Evolutionary conservation across 2,329 filamentous ascomycete species (phyloP), one percentile per base, ranked within the genome.

Genomic region (Salinomyces thailandicus): DNA sequence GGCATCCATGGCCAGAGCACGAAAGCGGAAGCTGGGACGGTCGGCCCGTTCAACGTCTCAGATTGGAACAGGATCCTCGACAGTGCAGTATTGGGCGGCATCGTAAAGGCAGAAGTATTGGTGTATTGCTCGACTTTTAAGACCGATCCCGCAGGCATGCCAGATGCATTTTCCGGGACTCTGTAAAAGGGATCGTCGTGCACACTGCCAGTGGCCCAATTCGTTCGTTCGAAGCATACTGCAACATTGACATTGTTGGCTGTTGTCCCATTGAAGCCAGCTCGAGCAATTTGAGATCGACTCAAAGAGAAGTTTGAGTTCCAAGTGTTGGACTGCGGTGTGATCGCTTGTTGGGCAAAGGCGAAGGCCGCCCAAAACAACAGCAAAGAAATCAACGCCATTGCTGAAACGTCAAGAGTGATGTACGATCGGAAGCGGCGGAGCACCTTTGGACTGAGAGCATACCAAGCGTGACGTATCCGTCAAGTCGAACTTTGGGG

Each of bases 51-150:
- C 15, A 63, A 42, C n/a, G 59, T 62, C 14, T 54, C 58, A 0
- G 67, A 66, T 14, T 62, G 62, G 52, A 68, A 73, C 2, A 70
- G 43, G 42, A 73, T 61, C 11, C 69, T 62, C 2, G 67, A 72
- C 29, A 73, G 48, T 2, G 66, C 55, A 1, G 61, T 49, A n/a
- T 49, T 52, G 0, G 64, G 55, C 0, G 68, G 59, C 2, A 69
- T 38, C 1, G 61, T 61, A 48, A 63, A 70, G 3, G 46, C 37
- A 0, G 51, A 46, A 0, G 55, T 53, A 41, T 65, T 56, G 4
- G 64, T 67, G 42, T 51, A 40, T 5, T 52, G 34, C 42, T 70
- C 61, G 13, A 66, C 47, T 36, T 60, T 62, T 16, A 70, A 49
- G 7, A 69, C 42, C 1, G 52, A 47, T 4, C 66, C 66, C 3